Percentiles rank a stretch among this genome's conserved stretches.
Conservation (phyloP, 2,329 filamentous ascomycete species). For the Fusarium protoensiforme region DNA sequence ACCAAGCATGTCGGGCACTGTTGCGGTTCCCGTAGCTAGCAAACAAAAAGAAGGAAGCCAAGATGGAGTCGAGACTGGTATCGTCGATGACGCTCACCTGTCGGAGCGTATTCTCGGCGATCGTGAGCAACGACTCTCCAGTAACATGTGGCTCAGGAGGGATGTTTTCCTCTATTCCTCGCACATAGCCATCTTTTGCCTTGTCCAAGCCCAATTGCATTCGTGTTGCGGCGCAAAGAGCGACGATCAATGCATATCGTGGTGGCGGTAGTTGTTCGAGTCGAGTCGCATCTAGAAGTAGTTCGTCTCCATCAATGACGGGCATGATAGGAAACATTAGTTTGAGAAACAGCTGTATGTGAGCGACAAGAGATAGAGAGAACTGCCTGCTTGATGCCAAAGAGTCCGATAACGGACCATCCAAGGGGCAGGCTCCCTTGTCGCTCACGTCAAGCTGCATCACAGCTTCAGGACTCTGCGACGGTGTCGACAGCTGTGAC, state of each 20-base stretch:
- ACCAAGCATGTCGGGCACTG: conserved; percentile 44
- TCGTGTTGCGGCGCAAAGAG: conserved; percentile 45
- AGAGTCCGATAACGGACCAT: background rate
- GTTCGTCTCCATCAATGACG: conserved; percentile 42
- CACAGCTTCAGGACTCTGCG: background rate
- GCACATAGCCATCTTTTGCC: conserved; percentile 4
- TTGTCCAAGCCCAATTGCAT: conserved; percentile 45
- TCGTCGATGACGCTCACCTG: conserved; percentile 45
- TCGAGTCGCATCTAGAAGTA: conserved; percentile 40
- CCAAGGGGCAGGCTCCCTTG: background rate
- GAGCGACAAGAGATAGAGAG: conserved; percentile 38
- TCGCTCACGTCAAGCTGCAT: background rate
- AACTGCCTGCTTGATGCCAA: conserved; percentile 32
- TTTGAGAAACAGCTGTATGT: conserved; percentile 45
- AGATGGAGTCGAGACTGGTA: conserved; percentile 41
- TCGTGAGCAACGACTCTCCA: conserved; percentile 39
- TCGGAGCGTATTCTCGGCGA: conserved; percentile 42
- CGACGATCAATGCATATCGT: conserved; percentile 43
- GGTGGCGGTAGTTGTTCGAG: conserved; percentile 40
- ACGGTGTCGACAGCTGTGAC: background rate
- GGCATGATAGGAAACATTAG: conserved; percentile 49
- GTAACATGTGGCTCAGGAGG: conserved; percentile 37
- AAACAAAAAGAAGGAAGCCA: conserved; percentile 46
- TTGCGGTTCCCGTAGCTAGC: conserved; percentile 46
- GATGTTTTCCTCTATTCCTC: conserved; percentile 25